Evolutionary conservation across 2,329 filamentous ascomycete species (phyloP), one percentile per base, ranked within the genome.

Genomic region (Shiraia bambusicola): DNA sequence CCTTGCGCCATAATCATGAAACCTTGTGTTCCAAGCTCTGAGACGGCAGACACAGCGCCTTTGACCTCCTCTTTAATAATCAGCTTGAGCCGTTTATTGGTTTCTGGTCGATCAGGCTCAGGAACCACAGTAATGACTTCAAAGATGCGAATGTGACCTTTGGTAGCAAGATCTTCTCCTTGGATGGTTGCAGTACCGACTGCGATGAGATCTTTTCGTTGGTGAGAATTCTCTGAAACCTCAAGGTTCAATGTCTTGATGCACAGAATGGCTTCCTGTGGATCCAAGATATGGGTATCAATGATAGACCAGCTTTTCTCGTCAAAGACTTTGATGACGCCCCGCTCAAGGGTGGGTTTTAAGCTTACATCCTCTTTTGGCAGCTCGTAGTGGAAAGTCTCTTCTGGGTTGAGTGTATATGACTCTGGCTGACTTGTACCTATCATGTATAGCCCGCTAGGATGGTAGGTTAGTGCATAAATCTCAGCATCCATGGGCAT

Each of bases 111-210:
- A 13, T 83, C 88, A 0, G 90, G 90, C 49, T 96, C 85, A 0
- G 93, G 92, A 1, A 96, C 92, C 24, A 98, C 93, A 25, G 85
- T 81, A 43, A 95, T 90, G 22, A 98, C 81, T 60, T 96, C 91
- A 60, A 93, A 95, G 34, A 97, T 87, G 58, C 93, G 90, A 28
- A 98, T 81, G 28, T 86, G 81, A 2, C 93, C 93, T 32, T 87
- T 83, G 0, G 90, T 86, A 1, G 91, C 85, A 42, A 95, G 80
- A 60, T 97, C 93, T 69, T 98, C 93, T 28, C 93, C 93, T 46
- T 86, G 86, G n/a, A 84, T 80, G 17, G 93, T 79, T 1, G 89
- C 86, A 0, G 92, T 95, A 11, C 92, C 93, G 1, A 96, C 84
- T 0, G 85, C 83, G 36, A 98, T 79, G 33, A 97, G 78, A 59